These are phyloP conservation scores for Verticillium alfalfae DNA, from an alignment of 2,329 filamentous ascomycete species.

Conservation along the genomic window DNA sequence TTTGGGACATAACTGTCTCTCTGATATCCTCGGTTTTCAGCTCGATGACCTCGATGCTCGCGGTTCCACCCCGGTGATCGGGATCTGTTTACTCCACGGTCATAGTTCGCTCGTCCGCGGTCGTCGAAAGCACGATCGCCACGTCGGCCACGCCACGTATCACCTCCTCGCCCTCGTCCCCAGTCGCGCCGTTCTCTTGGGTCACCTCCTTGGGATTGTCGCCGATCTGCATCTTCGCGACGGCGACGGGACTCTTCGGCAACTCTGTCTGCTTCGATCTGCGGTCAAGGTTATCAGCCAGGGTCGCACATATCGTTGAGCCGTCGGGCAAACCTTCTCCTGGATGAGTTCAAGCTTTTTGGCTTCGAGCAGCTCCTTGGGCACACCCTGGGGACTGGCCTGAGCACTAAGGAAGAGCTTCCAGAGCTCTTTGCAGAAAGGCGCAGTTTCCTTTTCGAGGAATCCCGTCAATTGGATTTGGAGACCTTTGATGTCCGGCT, in stretches of 20 bases:
- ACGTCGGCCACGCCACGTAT: constrained; percentile 48
- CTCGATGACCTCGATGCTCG: constrained; percentile 33
- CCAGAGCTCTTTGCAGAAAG: constrained; percentile 94
- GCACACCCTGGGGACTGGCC: constrained; percentile 80
- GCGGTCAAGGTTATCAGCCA: not conserved
- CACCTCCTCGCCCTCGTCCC: constrained; percentile 43
- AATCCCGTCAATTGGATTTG: constrained; percentile 96
- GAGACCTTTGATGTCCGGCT: constrained; percentile 94
- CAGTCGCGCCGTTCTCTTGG: constrained; percentile 58
- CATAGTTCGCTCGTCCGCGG: not conserved
- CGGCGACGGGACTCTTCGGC: constrained; percentile 69
- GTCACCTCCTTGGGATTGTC: constrained; percentile 65
- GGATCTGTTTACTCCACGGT: constrained; percentile 37
- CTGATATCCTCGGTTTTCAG: constrained; percentile 26
- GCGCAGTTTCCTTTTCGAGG: constrained; percentile 81
- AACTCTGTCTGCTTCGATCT: constrained; percentile 79
- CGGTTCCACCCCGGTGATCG: constrained; percentile 40
- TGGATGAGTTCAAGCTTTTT: constrained; percentile 95
- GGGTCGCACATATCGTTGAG: too few species aligned
- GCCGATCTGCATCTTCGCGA: constrained; percentile 64
- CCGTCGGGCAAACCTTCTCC: constrained; percentile 64
- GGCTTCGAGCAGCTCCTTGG: constrained; percentile 88
- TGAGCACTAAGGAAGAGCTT: constrained; percentile 87
- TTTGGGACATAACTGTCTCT: constrained; percentile 51
- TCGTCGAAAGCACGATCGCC: constrained; percentile 27